Evolutionary conservation across 306 rosid species (phyloP).

Genomic region (Vachellia collinsii): DNA sequence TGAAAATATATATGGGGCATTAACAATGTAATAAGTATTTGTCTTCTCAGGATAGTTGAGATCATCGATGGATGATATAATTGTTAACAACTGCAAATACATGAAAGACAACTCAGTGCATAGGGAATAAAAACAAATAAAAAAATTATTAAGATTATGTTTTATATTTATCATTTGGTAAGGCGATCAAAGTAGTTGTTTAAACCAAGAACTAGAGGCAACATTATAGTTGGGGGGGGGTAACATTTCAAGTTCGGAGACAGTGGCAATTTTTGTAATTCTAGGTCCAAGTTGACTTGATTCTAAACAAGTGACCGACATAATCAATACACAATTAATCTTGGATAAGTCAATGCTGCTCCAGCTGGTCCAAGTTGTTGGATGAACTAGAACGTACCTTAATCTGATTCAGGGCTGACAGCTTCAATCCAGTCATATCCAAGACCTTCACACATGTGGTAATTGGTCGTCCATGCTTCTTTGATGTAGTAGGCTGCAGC

Average conservation of each 20-base stretch:
- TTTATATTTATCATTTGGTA: conserved; percentile 10
- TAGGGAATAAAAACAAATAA: not conserved
- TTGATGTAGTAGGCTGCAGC: conserved; percentile 85
- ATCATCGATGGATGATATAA: conserved; percentile 88
- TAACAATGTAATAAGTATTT: conserved; percentile 84
- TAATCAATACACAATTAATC: conserved; percentile 26
- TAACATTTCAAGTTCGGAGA: not conserved
- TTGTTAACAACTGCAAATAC: conserved; percentile 71
- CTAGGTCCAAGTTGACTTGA: conserved; percentile 1
- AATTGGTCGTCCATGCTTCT: conserved; percentile 72
- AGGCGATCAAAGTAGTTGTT: not conserved
- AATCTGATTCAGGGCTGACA: conserved; percentile 87
- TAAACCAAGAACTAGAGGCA: not conserved
- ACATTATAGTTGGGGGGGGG: not conserved
- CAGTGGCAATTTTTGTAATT: not conserved
- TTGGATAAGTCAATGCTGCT: not conserved
- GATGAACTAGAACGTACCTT: conserved; percentile 57
- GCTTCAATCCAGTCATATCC: conserved; percentile 95
- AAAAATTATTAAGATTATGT: not conserved
- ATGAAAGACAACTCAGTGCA: conserved; percentile 29
- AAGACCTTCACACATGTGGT: conserved; percentile 87
- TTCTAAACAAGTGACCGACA: not conserved
- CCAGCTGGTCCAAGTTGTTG: conserved; percentile 10
- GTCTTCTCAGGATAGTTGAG: conserved; percentile 96
- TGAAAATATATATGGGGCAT: conserved; percentile 85